Base-by-base conservation (phyloP, 179 eudicot genomes). In the Pouteria campechiana region DNA sequence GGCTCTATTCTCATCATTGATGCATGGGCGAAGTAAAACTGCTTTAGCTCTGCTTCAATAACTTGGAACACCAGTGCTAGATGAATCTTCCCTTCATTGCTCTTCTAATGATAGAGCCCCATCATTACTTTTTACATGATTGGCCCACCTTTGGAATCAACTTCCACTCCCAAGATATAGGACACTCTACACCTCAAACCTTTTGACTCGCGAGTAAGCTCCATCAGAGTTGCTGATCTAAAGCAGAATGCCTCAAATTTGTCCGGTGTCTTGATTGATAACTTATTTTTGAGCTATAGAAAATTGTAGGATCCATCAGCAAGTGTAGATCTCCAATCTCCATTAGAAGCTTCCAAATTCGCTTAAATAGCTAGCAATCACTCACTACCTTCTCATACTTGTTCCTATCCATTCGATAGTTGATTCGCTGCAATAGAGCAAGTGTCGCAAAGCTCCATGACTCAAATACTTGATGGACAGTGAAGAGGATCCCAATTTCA, bases 91-190 rank as follows among this genome's bases (percentile, higher is more conserved):
- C 62, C 76, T 14, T 39, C 59, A 5, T 36, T 65, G 13, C 19
- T 44, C 34, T 61, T 82, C 34, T 60, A 75, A 27, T 58, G 34
- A 21, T 73, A 85, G 42, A 82, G 39, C 42, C 52, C 50, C 93
- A 81, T 85, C 21, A 85, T 93, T 15, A 85, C 71, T 19, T 85
- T 84, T 17, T 78, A 85, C 15, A 75, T 55, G 5, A 74, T 41
- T 13, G 95, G 93, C 2, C 95, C 93, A 2, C 92, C 92, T 64
- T 46, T 74, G 2, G 94, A 90, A 45, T 84, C 94, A 22, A 81
- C 94, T 38, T 74, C 75, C 0, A 77, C 94, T 0, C 29, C 83
- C 4, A 85, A 58, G 3, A 85, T 67, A 18, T 49, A 43, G 18
- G 95, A 93, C 4, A 85, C 84, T 23, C 44, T 73, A 34, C 78